Evolutionary conservation across 352 stramenopile species (phyloP).

Genomic region (Globisporangium parvum): DNA sequence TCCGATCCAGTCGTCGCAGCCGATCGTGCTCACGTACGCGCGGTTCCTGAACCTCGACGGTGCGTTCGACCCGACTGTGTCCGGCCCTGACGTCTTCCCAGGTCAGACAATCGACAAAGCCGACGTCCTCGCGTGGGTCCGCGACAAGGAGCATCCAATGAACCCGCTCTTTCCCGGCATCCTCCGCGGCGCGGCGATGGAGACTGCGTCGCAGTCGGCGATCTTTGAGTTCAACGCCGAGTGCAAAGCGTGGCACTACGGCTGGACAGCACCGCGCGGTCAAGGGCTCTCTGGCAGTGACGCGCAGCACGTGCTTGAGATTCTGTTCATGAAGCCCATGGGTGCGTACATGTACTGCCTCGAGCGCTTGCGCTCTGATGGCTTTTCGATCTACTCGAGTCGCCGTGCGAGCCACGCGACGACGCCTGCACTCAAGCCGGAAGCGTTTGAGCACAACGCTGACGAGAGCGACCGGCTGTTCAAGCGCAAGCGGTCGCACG

Average conservation of each 20-base stretch:
- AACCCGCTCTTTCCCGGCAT: slow-evolving; percentile 76
- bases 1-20: slow-evolving; percentile 49
- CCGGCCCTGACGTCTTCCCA: slow-evolving; percentile 64
- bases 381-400: slow-evolving; percentile 78
- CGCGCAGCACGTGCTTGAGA: slow-evolving; percentile 69
- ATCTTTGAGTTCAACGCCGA: slow-evolving; percentile 88
- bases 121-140: slow-evolving; percentile 54
- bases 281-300: slow-evolving; percentile 74
- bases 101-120: slow-evolving; percentile 73
- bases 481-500: slow-evolving; percentile 55
- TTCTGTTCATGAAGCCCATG: slow-evolving; percentile 83
- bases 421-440: slow-evolving; percentile 25
- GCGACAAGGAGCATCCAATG: slow-evolving; percentile 69
- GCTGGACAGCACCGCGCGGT: slow-evolving; percentile 71
- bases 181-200: slow-evolving; percentile 67
- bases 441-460: slow-evolving; percentile 42
- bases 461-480: slow-evolving; percentile 29
- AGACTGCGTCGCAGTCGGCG: slow-evolving; percentile 67
- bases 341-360: slow-evolving; percentile 78
- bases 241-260: slow-evolving; percentile 88
- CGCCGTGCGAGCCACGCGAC: slow-evolving; percentile 50
- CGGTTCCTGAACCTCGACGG: slow-evolving; percentile 73
- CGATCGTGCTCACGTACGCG: slow-evolving; percentile 58
- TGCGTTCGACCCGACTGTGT: slow-evolving; percentile 60
- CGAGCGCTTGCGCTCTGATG: slow-evolving; percentile 66